phyloP scores from a whole-genome alignment of 331 rosid genomes.

The Acacia pycnantha region DNA sequence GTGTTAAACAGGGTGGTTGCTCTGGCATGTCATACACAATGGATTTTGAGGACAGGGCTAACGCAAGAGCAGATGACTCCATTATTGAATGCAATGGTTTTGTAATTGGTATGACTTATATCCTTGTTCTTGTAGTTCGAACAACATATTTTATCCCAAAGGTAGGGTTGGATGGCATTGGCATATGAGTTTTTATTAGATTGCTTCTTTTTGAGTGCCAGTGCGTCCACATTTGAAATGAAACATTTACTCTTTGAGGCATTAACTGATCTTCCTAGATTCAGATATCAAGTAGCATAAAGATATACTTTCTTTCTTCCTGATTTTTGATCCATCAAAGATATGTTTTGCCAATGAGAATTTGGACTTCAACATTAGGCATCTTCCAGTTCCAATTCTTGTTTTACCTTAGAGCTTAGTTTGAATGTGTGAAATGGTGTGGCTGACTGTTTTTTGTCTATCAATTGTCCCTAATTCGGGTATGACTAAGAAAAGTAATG shows the following conservation, averaged over 20 bases:
- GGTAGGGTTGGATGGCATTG: not conserved
- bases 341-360: conserved; percentile 3
- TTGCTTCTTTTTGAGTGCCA: not conserved
- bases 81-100: conserved; percentile 81
- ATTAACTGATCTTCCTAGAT: conserved; percentile 17
- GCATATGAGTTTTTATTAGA: not conserved
- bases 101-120: conserved; percentile 60
- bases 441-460: not conserved
- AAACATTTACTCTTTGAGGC: not conserved
- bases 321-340: conserved; percentile 4
- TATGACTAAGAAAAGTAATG: not conserved
- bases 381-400: not conserved
- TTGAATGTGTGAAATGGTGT: not conserved
- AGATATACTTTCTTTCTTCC: not conserved
- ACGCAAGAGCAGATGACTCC: conserved; percentile 80
- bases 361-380: conserved; percentile 7
- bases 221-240: not conserved
- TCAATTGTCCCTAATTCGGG: not conserved
- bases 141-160: not conserved
- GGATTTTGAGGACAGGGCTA: conserved; percentile 85
- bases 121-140: conserved; percentile 16
- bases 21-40: conserved; percentile 98
- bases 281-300: not conserved
- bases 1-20: conserved; percentile 98
- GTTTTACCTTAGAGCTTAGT: not conserved